Evolutionary conservation across 768 basidiomycete genomes (phyloP), one percentile per base, ranked within the genome.

Genomic region (Galerina marginata): DNA sequence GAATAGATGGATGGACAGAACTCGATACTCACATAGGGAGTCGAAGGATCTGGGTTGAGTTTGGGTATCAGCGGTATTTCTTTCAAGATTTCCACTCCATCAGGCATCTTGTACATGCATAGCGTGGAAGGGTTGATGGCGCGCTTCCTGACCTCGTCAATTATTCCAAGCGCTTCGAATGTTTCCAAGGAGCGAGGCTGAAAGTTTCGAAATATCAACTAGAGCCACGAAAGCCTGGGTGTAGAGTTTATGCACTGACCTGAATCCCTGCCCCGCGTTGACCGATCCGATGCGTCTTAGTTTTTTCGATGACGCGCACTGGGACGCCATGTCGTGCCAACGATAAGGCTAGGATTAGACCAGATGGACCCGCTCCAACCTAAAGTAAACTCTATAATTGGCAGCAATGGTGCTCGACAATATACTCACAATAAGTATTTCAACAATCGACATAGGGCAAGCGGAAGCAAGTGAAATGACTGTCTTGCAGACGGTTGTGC

Each of bases 291-390:
- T 72, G 70, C 0, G 67, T 52, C 0, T 68, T 64, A 43, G 73
- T 75, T 59, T 80, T 82, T 55, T 86, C 80, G 49, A 86, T 79
- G 37, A 86, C 75, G 26, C 82, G 81, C 2, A 86, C 80, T 14
- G 80, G 74, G 14, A 84, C 66, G 5, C 77, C 74, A 64, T 82
- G 80, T 25, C 70, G 71, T 16, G 78, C 63, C 15, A 83, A 74
- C 2, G 74, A 60, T 1, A 81, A 69, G 3, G 79, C 80, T 54
- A 74, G 70, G 37, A 79, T 73, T 2, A 81, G 72, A 38, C 82
- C 81, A 15, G 79, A 72, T 9, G 81, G 79, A 3, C 81, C 81
- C 36, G 73, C 77, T 29, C 81, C 81, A 37, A 78, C 78, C 80
- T 82, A 58, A 12, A 50, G 29, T 6, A 9, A 33, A 3, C 11